Percentiles rank a stretch among this genome's conserved stretches.
Conservation (phyloP, 805 yeast species). For the Candida coquimbonensis region DNA sequence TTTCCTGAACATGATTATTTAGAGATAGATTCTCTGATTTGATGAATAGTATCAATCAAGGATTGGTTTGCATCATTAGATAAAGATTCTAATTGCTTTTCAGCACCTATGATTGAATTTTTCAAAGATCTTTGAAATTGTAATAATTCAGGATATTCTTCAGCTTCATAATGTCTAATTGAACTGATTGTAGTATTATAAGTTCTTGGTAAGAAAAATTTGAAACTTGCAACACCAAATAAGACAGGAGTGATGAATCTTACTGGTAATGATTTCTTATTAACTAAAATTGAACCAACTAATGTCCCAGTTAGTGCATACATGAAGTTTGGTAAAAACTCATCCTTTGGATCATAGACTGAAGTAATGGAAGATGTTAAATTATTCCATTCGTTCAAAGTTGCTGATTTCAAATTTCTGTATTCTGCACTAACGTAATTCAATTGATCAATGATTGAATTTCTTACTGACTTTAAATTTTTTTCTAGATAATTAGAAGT, state of each 20-base stretch:
- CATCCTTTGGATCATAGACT: conserved; percentile 21
- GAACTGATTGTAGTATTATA: conserved; percentile 26
- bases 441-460: conserved; percentile 11
- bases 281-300: conserved; percentile 48
- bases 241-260: conserved; percentile 46
- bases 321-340: conserved; percentile 43
- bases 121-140: conserved; percentile 20
- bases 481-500: conserved; percentile 19
- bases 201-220: conserved; percentile 44
- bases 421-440: conserved; percentile 19
- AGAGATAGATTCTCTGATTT: conserved; percentile 15
- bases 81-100: conserved; percentile 7
- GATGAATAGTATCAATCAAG: conserved; percentile 15
- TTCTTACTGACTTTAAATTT: conserved; percentile 14
- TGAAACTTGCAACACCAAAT: conserved; percentile 41
- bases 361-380: conserved; percentile 12
- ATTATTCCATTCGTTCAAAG: conserved; percentile 18
- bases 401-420: conserved; percentile 20
- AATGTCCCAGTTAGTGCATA: conserved; percentile 50
- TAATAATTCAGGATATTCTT: conserved; percentile 32
- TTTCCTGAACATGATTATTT: conserved; percentile 2
- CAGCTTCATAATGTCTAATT: conserved; percentile 26
- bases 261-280: conserved; percentile 38
- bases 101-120: conserved; percentile 12
- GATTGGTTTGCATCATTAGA: conserved; percentile 10